Conservation (phyloP, 2,329 filamentous ascomycete genomes). For the Alternaria novae-zelandiae region DNA sequence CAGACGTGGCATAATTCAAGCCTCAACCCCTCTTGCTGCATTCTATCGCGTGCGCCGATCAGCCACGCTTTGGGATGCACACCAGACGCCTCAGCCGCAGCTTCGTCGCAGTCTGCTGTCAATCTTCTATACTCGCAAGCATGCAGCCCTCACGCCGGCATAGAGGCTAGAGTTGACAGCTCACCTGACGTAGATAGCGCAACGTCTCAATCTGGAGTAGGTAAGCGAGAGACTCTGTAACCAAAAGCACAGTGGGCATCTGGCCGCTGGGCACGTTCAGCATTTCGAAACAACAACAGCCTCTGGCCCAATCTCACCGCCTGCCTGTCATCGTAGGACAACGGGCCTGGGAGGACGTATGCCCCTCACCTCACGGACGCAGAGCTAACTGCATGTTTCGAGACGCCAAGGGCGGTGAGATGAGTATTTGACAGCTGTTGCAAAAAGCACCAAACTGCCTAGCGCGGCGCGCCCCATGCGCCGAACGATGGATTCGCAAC, state of each 20-base stretch:
- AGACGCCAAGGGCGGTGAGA: constrained; percentile 3
- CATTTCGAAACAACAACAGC: background rate
- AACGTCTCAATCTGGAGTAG: background rate
- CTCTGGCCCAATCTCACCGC: constrained; percentile 8
- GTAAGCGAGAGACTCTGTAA: background rate
- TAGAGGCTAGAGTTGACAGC: background rate
- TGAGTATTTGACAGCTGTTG: constrained; percentile 13
- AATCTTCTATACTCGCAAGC: background rate
- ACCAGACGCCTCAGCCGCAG: constrained; percentile 15
- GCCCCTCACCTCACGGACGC: background rate
- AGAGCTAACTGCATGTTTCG: constrained; percentile 4
- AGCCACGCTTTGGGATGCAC: constrained; percentile 5
- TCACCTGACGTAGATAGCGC: background rate
- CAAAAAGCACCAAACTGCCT: constrained; percentile 13
- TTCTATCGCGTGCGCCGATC: constrained; percentile 19
- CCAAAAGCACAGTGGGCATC: background rate
- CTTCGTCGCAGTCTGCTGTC: background rate
- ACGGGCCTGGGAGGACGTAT: constrained; percentile 3
- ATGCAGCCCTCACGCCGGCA: background rate
- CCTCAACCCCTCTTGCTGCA: constrained; percentile 9
- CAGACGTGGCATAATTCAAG: constrained; percentile 2
- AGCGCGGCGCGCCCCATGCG: constrained; percentile 21
- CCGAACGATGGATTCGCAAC: constrained; percentile 16
- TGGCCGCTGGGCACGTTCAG: background rate
- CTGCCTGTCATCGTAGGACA: background rate